Evolutionary conservation across 2,329 filamentous ascomycete genomes (phyloP), one percentile per base, ranked within the genome.

Genomic region (Fusarium buxicola): DNA sequence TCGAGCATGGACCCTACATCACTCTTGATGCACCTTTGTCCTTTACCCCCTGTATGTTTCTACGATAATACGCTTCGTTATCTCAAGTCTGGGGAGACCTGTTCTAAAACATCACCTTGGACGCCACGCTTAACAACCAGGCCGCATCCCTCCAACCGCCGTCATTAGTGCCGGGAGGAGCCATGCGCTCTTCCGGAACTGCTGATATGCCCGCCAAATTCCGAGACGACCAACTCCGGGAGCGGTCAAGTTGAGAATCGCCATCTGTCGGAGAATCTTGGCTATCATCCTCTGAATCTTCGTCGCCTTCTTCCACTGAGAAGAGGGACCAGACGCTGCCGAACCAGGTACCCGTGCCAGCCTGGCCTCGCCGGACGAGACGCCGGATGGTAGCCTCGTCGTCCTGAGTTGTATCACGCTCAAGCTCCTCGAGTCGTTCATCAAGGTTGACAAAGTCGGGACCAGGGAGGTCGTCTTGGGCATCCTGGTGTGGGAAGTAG

Each of bases 91-190:
- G 34, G 13, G 13, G 18, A 15, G 10, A 31, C 46, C 49, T 32
- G 21, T 15, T 60, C 78, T 75, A 87, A 61, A 88, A 79, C 65
- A 88, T 77, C 39, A 88, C 84, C 69, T 86, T 88, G 24, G 83
- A 82, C 10, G 87, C 88, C 61, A 90, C 86, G 62, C 82, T 88
- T 52, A 90, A 74, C 41, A 91, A 74, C 88, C 88, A 91, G 13
- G 86, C 86, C 24, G 87, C 88, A 73, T 90, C 88, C 55, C 85
- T 82, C 88, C 87, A 90, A 8, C 83, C 83, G 13, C 85, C 86
- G 38, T 85, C 82, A 47, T 89, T 82, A 8, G 80, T 77, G 36
- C 81, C 81, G 46, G 78, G 77, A 9, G 80, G 77, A 28, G 71
- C 84, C 71, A 87, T 76, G 9, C 74, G 74, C 44, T 84, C 81